Percentiles rank a stretch among this genome's conserved stretches.
phyloP scores from a whole-genome alignment of 2,329 filamentous ascomycete species.

The Diaporthe sp. region DNA sequence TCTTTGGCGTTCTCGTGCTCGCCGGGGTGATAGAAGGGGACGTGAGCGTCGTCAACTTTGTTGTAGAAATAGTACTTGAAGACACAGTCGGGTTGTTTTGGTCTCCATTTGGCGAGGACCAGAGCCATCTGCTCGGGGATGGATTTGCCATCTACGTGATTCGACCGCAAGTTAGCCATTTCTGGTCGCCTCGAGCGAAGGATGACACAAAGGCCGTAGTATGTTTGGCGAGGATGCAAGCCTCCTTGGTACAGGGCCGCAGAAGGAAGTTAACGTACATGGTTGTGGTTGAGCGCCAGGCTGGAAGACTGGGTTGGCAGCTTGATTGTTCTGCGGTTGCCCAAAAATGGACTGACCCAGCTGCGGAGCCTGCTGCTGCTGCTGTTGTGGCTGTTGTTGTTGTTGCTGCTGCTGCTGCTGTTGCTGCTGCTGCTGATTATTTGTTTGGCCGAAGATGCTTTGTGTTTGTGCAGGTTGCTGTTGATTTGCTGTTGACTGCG shows the following conservation, averaged over 20 bases:
- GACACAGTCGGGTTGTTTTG: constrained; percentile 75
- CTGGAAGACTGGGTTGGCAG: constrained; percentile 67
- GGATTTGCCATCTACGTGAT: constrained; percentile 73
- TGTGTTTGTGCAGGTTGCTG: constrained; percentile 45
- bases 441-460: constrained; percentile 57
- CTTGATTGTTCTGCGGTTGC: constrained; percentile 45
- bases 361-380: constrained; percentile 53
- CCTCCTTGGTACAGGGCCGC: not conserved
- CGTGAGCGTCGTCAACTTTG: constrained; percentile 79
- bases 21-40: constrained; percentile 82
- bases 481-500: constrained; percentile 45
- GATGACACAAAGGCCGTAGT: not conserved
- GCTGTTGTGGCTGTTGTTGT: constrained; percentile 52
- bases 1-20: constrained; percentile 80
- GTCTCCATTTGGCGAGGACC: constrained; percentile 82
- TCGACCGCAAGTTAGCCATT: constrained; percentile 15
- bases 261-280: constrained; percentile 8
- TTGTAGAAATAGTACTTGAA: constrained; percentile 93
- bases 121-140: constrained; percentile 81
- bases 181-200: not conserved
- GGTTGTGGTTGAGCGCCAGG: constrained; percentile 49
- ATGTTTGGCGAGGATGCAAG: not conserved
- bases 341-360: constrained; percentile 44
- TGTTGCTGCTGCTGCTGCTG: constrained; percentile 46
- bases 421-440: constrained; percentile 58